These are phyloP conservation scores for Solanum chacoense DNA, from an alignment of 305 asterid genomes.

Conservation along the genomic window DNA sequence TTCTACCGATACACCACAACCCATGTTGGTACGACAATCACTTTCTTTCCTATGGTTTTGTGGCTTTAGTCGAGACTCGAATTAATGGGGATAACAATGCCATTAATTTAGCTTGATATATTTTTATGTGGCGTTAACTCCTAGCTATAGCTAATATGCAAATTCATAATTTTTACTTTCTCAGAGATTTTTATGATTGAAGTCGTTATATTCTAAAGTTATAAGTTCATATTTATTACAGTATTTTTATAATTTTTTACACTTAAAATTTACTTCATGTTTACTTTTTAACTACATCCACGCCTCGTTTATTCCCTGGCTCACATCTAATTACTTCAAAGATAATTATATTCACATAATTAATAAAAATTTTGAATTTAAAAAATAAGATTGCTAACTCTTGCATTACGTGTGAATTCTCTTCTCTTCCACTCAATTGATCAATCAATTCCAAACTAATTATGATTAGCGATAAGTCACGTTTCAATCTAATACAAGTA, in stretches of 20 bases:
- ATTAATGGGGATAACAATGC: background rate
- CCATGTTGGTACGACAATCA: too few species aligned
- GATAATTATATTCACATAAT: background rate
- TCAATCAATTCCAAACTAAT: background rate
- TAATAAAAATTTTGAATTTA: too few species aligned
- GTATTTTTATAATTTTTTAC: background rate
- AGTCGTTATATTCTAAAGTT: background rate
- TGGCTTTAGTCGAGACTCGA: background rate
- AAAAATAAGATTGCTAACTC: background rate
- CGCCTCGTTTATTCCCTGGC: background rate
- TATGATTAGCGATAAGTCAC: background rate
- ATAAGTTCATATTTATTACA: too few species aligned
- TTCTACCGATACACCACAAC: accelerated
- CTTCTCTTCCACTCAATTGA: background rate
- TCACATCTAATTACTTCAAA: background rate
- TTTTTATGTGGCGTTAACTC: background rate
- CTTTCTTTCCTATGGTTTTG: background rate
- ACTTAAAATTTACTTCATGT: background rate
- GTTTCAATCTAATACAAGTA: background rate
- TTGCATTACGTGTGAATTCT: background rate
- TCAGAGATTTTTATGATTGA: too few species aligned
- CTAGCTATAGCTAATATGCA: background rate
- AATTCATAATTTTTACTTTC: background rate
- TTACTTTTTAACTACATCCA: too few species aligned
- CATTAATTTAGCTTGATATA: background rate